Percentiles rank a stretch among this genome's conserved stretches.
Conservation (phyloP, 805 yeast species). For the Ogataea thermomethanolica region DNA sequence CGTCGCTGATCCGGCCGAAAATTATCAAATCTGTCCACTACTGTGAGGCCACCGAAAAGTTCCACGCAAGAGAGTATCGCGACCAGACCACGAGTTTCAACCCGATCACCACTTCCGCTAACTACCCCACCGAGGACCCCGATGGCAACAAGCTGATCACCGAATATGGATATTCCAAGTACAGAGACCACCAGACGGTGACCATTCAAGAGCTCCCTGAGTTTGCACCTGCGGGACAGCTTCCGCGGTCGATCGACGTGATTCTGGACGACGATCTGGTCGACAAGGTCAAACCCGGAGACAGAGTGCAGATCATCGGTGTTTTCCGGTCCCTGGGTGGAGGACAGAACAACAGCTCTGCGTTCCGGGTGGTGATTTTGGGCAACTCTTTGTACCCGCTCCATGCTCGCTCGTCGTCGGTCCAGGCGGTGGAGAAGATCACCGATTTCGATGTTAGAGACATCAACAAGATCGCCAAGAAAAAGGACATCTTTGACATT, state of each 20-base stretch:
- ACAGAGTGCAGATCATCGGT: conserved; percentile 90
- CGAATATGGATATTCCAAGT: conserved; percentile 90
- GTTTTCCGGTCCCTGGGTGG: conserved; percentile 91
- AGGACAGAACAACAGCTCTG: conserved; percentile 52
- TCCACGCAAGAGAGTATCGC: conserved; percentile 86
- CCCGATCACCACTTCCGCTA: conserved; percentile 76
- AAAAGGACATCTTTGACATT: conserved; percentile 68
- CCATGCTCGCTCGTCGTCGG: conserved; percentile 73
- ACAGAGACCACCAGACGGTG: conserved; percentile 89
- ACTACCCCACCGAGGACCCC: conserved; percentile 89
- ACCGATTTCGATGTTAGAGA: conserved; percentile 82
- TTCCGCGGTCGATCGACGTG: conserved; percentile 89
- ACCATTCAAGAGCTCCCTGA: conserved; percentile 98
- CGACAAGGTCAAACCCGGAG: conserved; percentile 92
- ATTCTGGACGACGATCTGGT: conserved; percentile 94
- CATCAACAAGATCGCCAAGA: conserved; percentile 73
- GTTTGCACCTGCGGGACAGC: conserved; percentile 95
- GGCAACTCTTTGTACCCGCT: conserved; percentile 88
- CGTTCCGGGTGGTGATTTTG: conserved; percentile 78
- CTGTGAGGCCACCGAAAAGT: conserved; percentile 77
- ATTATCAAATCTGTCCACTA: conserved; percentile 88
- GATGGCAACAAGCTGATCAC: conserved; percentile 86
- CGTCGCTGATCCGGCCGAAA: conserved; percentile 91
- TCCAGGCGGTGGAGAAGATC: conserved; percentile 65
- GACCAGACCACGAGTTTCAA: conserved; percentile 91